Evolutionary conservation across 202 grass and related monocot genomes (phyloP).

Genomic region (Zoysia matrella): DNA sequence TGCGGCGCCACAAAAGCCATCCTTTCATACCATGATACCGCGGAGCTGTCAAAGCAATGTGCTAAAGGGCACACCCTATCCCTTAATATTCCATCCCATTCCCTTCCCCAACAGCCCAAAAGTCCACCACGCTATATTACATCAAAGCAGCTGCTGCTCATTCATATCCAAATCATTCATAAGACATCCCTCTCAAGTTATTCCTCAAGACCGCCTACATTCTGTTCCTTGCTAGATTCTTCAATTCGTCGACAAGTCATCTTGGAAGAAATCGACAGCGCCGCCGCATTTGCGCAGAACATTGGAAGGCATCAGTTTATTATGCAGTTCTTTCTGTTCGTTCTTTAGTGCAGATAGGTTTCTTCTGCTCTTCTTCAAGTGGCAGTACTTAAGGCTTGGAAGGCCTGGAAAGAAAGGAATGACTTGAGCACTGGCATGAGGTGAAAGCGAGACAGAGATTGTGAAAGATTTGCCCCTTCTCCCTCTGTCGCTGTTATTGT

Average conservation of each 20-base stretch:
- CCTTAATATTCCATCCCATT: constrained; percentile 48
- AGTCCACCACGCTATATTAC: constrained; percentile 50
- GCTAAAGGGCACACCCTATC: constrained; percentile 31
- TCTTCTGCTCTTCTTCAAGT: constrained; percentile 27
- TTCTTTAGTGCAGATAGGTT: constrained; percentile 39
- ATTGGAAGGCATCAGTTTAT: constrained; percentile 5
- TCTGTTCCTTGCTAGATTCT: constrained; percentile 54
- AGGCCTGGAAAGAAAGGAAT: constrained; percentile 59
- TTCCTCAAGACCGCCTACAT: constrained; percentile 30
- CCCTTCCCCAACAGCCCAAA: constrained; percentile 44
- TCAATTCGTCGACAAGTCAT: constrained; percentile 64
- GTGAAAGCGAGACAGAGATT: constrained; percentile 35
- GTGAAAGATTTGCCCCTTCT: constrained; percentile 38
- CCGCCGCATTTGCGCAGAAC: constrained; percentile 29
- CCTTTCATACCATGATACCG: constrained; percentile 55
- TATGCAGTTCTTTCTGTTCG: constrained; percentile 38
- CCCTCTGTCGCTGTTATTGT: constrained; percentile 21
- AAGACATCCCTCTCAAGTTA: constrained; percentile 51
- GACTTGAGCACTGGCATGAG: constrained; percentile 37
- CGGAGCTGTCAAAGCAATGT: constrained; percentile 59
- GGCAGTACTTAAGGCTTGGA: constrained; percentile 44
- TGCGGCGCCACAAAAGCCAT: constrained; percentile 52
- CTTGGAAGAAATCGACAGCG: constrained; percentile 11
- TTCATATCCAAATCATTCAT: constrained; percentile 59
- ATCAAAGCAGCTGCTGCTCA: constrained; percentile 39